Base-by-base conservation (phyloP, 73 alveolate genomes). In the Paraurostyla sp. region DNA sequence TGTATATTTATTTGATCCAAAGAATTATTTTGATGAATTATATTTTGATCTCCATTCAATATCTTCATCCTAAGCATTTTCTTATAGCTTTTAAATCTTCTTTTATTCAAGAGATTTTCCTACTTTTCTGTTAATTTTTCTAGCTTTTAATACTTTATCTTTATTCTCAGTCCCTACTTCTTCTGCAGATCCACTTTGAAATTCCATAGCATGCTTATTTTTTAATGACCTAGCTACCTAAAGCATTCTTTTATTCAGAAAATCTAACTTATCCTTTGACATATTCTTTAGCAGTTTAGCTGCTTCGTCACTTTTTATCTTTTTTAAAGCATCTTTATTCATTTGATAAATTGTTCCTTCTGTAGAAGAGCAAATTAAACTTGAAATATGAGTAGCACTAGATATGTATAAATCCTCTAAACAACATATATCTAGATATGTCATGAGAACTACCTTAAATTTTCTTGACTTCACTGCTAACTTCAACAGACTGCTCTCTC, bases 271-370 rank as follows among this genome's bases (percentile, higher is more conserved):
- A 38, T 65, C 60, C 46, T 65, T 1, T 4, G 58, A 32, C 82
- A 65, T 65, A 4, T 65, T 20, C 6, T 65, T 65, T 16, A 65
- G 40, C 42, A 38, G 7, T 65, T 65, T 65, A 11, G 82, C 41
- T 2, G 58, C 82, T 65, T 65, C 82, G 25, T 65, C 82, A 38
- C 82, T 65, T 38, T 65, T 65, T 33, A 65, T 65, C 23, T 65
- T 65, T 22, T 40, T 65, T 15, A 65, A 65, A 22, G 41, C 35
- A 15, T 65, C 82, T 65, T 16, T 32, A 6, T 38, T 65, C 18
- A 65, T 58, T 65, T 65, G 36, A 23, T 65, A 65, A 38, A 65
- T 58, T 1, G 41, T 58, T 22, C 82, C 82, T 33, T 65, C 82
- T 15, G 23, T 35, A 15, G 82, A 65, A 11, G 35, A 38, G 58